Evolutionary conservation across 768 basidiomycete species (phyloP), one percentile per base, ranked within the genome.

Genomic region (Suillus clintonianus): DNA sequence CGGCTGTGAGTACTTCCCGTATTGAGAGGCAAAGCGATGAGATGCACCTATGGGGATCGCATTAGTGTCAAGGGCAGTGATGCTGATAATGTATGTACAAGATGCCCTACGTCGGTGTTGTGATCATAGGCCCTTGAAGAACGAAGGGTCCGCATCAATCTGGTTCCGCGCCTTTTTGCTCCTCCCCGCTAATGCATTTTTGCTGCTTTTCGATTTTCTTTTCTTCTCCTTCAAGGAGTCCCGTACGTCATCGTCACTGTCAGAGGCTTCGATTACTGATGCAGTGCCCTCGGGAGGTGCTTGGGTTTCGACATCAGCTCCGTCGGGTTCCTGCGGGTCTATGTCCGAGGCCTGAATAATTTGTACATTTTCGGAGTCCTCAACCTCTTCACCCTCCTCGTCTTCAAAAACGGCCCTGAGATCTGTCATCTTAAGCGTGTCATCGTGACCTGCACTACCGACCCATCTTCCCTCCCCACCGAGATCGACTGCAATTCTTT

Each of bases 361-460:
- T 13, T 64, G 67, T 43, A 70, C 65, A n/a, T 72, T 73, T 15
- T 71, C 69, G n/a, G 62, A 60, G 17, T 75, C 75, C 30, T 66
- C 72, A 27, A 24, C 55, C 10, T 56, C 55, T 37, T 71, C 70
- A 54, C 72, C 73, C 14, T 77, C 76, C 30, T 79, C 76, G 13
- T 71, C 78, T 61, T 82, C 81, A 68, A 97, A 90, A 54, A 94
- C 85, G 41, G 86, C 89, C 69, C 83, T 87, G 56, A 98, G 79
- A 76, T 97, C 91, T 32, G 94, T 96, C 78, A 98, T 77, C 71
- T 89, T 90, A 67, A 97, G 71, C 9, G 85, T 81, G 62, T 97
- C 92, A 65, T 98, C 96, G 68, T 98, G 95, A 36, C 94, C 93
- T 30, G 88, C 92, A 73, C 94, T 96, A 24, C 89, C 96, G n/a